Conservation (phyloP, 164 flowering plant species). For the Vitis vinifera region DNA sequence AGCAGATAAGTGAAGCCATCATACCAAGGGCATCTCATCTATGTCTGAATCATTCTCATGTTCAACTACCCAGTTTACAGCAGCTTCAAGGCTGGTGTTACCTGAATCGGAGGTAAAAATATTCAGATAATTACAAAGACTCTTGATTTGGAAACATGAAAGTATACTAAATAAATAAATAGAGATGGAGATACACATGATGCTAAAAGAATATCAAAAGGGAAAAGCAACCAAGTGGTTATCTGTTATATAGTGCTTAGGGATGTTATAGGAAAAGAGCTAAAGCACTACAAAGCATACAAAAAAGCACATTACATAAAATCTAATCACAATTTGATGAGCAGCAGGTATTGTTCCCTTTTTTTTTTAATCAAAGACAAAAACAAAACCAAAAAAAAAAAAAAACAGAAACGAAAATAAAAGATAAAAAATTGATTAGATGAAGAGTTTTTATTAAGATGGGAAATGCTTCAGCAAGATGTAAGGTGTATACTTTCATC, state of each 20-base stretch:
- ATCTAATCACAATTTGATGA: not conserved
- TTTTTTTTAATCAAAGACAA: not conserved
- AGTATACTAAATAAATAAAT: not conserved
- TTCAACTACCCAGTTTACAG: conserved; percentile 91
- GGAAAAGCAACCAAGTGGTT: too few species aligned
- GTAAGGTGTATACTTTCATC: too few species aligned
- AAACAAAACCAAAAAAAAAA: not conserved
- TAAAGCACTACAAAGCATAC: not conserved
- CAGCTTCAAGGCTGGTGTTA: conserved; percentile 76
- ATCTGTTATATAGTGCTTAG: too few species aligned
- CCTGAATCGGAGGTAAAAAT: conserved; percentile 42
- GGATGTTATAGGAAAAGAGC: not conserved
- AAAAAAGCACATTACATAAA: not conserved
- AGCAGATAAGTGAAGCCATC: conserved; percentile 5
- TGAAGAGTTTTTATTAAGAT: not conserved
- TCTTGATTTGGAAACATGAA: not conserved
- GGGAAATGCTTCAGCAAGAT: too few species aligned
- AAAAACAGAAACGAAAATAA: not conserved
- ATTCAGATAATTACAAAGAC: not conserved
- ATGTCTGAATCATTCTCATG: conserved; percentile 93
- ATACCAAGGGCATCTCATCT: conserved; percentile 91
- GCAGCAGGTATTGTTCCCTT: too few species aligned
- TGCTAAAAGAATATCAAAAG: not conserved
- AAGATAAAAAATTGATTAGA: not conserved
- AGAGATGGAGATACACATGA: not conserved